These are phyloP conservation scores for Ulota crispa DNA, from an alignment of 225 moss, liverwort and hornwort species.

Conservation along the genomic window DNA sequence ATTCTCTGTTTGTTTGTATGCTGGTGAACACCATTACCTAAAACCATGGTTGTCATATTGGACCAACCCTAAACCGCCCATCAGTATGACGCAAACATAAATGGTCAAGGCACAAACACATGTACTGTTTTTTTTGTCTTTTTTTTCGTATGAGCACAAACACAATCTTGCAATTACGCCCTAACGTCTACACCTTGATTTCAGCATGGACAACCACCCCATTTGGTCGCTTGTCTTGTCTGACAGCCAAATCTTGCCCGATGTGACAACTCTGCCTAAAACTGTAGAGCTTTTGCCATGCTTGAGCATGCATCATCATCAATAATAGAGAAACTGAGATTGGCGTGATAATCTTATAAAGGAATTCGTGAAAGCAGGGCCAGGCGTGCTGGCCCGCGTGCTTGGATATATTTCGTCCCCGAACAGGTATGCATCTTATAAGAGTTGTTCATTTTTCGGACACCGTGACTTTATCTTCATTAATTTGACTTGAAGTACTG, in stretches of 20 bases:
- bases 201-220: too few relatives aligned
- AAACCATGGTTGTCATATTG: too few relatives aligned
- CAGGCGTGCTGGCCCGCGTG: constrained; percentile 56
- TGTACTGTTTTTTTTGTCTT: too few relatives aligned
- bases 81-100: too few relatives aligned
- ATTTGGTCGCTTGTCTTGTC: too few relatives aligned
- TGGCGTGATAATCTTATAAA: not conserved
- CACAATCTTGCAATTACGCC: too few relatives aligned
- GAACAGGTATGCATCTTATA: constrained; percentile 39
- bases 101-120: too few relatives aligned
- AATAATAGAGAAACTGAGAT: not conserved
- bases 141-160: too few relatives aligned
- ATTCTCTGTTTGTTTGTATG: fast-evolving
- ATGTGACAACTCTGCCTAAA: too few relatives aligned
- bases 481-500: not conserved
- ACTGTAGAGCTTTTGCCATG: not conserved
- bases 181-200: too few relatives aligned
- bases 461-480: not conserved
- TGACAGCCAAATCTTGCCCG: too few relatives aligned
- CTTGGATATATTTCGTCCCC: constrained; percentile 63
- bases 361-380: constrained; percentile 34
- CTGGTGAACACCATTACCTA: not conserved
- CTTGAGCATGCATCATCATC: not conserved
- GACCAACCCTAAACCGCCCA: too few relatives aligned
- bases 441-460: not conserved